Percentiles rank a stretch among this genome's conserved stretches.
These are phyloP conservation scores for Tetrapisispora nanseiensis DNA, from an alignment of 805 yeast genomes.

Conservation along the genomic window DNA sequence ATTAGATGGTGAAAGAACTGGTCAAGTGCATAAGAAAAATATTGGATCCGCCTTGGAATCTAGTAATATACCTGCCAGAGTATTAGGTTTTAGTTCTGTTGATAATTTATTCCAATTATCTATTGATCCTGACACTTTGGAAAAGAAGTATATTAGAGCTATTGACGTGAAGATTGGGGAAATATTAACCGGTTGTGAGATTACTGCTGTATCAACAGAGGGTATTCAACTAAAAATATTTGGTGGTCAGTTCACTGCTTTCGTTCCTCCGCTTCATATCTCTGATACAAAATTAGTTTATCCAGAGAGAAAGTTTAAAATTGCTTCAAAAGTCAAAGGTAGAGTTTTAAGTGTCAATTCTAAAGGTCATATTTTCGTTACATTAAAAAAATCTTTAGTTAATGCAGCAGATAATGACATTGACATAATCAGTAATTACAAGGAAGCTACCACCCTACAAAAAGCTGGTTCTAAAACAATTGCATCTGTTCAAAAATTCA, in stretches of 20 bases:
- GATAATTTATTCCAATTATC: slow-evolving; percentile 65
- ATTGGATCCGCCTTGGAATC: slow-evolving; percentile 38
- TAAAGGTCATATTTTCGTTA: slow-evolving; percentile 45
- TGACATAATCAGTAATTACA: slow-evolving; percentile 33
- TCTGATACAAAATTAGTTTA: slow-evolving; percentile 75
- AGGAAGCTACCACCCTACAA: slow-evolving; percentile 40
- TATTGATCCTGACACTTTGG: slow-evolving; percentile 53
- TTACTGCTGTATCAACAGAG: slow-evolving; percentile 41
- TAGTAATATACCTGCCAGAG: slow-evolving; percentile 74
- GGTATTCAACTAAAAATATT: slow-evolving; percentile 64
- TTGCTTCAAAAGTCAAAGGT: slow-evolving; percentile 71
- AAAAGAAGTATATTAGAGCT: slow-evolving; percentile 54
- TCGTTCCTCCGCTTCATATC: slow-evolving; percentile 65
- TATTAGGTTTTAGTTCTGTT: slow-evolving; percentile 54
- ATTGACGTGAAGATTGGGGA: slow-evolving; percentile 75
- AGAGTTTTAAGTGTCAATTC: slow-evolving; percentile 48
- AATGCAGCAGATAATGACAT: slow-evolving; percentile 32
- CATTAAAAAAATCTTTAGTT: slow-evolving; percentile 79
- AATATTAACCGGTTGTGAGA: slow-evolving; percentile 46
- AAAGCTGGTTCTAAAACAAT: slow-evolving; percentile 39
- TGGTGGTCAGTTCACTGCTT: slow-evolving; percentile 55
- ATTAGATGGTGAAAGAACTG: slow-evolving; percentile 46
- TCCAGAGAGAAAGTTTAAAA: slow-evolving; percentile 87
- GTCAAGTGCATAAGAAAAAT: slow-evolving; percentile 73
- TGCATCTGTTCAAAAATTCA: slow-evolving; percentile 66